Percentiles rank a stretch among this genome's conserved stretches.
Evolutionary conservation across 768 basidiomycete species (phyloP).

Genomic region (Panaeolus papilionaceus): DNA sequence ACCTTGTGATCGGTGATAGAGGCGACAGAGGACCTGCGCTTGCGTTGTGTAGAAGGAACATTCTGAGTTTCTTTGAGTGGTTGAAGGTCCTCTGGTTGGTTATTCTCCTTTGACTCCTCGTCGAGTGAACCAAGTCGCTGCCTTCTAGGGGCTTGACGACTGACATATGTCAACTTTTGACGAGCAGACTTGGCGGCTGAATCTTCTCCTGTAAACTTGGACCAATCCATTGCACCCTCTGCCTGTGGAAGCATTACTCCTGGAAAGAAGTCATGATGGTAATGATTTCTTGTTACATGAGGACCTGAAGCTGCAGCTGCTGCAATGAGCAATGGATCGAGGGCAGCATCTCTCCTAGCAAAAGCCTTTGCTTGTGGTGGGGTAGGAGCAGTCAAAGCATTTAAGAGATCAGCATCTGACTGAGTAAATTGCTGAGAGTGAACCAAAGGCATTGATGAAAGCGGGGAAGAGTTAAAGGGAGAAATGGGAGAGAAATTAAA

Average conservation of each 20-base stretch:
- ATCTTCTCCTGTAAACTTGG: conserved; percentile 57
- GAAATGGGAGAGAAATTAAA: conserved; percentile 20
- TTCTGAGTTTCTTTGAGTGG: conserved; percentile 46
- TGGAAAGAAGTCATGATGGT: conserved; percentile 81
- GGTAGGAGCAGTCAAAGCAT: conserved; percentile 65
- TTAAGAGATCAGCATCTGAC: conserved; percentile 66
- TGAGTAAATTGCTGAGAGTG: conserved; percentile 12
- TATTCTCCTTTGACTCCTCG: conserved; percentile 57
- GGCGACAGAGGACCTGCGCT: conserved; percentile 44
- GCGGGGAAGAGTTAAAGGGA: conserved; percentile 22
- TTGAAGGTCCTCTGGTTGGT: conserved; percentile 42
- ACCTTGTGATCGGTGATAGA: conserved; percentile 31
- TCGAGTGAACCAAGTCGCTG: conserved; percentile 50
- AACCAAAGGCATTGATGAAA: neutral
- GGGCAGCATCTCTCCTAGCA: conserved; percentile 69
- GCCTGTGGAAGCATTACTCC: conserved; percentile 56
- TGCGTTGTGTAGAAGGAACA: conserved; percentile 45
- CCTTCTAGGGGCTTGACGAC: conserved; percentile 77
- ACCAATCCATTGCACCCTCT: conserved; percentile 64
- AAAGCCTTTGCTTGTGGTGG: conserved; percentile 48
- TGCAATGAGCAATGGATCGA: conserved; percentile 83
- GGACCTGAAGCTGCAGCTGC: conserved; percentile 78
- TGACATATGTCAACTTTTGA: conserved; percentile 65
- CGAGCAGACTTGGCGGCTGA: conserved; percentile 42
- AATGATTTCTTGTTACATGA: conserved; percentile 85